Conservation (phyloP, 805 yeast genomes). For the Priceomyces medius region DNA sequence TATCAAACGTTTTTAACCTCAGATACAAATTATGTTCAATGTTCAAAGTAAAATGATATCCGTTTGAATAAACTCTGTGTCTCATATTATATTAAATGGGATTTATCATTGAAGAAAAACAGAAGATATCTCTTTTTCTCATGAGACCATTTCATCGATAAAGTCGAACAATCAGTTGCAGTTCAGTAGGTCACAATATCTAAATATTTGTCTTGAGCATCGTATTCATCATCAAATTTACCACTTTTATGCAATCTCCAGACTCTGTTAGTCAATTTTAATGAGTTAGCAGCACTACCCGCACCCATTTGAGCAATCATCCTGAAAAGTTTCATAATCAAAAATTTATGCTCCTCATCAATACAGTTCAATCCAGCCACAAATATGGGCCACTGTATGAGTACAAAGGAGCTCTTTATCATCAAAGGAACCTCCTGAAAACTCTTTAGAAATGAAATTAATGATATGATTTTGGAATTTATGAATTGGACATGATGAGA, state of each 20-base stretch:
- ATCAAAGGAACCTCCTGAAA: slow-evolving; percentile 13
- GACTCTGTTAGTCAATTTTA: slow-evolving; percentile 14
- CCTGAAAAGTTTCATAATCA: slow-evolving; percentile 33
- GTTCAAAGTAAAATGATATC: too few species aligned
- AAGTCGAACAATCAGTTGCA: too few species aligned
- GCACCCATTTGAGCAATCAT: slow-evolving; percentile 36
- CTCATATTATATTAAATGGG: too few species aligned
- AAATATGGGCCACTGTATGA: slow-evolving; percentile 48
- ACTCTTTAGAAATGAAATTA: slow-evolving; percentile 20
- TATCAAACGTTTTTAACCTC: too few species aligned
- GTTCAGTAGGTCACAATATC: slow-evolving; percentile 1
- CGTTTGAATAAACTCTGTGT: too few species aligned
- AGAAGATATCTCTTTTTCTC: too few species aligned
- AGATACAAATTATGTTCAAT: too few species aligned
- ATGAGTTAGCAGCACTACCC: slow-evolving; percentile 38
- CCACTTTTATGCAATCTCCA: slow-evolving; percentile 20
- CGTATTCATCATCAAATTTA: not conserved
- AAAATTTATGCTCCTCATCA: slow-evolving; percentile 22
- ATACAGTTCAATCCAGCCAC: slow-evolving; percentile 42
- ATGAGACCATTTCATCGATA: too few species aligned
- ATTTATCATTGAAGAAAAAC: too few species aligned
- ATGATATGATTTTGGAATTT: slow-evolving; percentile 27
- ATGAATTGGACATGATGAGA: slow-evolving; percentile 37
- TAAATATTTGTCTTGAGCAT: not conserved
- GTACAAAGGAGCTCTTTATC: slow-evolving; percentile 28